These are phyloP conservation scores for Dianthus caryophyllus DNA, from an alignment of 148 eudicot genomes.

Conservation along the genomic window DNA sequence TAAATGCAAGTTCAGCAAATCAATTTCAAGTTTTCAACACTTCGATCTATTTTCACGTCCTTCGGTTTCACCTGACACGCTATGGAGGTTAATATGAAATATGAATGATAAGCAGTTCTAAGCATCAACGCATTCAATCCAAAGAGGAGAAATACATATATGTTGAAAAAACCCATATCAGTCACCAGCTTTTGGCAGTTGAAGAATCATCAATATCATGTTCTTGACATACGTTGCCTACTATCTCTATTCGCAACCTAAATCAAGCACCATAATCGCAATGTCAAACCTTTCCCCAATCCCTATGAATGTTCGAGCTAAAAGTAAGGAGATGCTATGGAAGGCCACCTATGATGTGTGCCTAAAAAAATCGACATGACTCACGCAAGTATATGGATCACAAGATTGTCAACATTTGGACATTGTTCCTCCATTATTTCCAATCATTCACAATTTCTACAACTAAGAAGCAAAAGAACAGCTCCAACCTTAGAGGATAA, in stretches of 20 bases:
- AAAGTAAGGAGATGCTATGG: background rate
- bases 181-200: background rate
- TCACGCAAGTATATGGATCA: background rate
- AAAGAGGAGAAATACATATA: background rate
- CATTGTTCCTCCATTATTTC: background rate
- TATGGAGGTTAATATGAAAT: constrained; percentile 1
- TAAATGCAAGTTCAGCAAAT: background rate
- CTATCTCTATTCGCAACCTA: background rate
- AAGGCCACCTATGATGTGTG: constrained; percentile 3
- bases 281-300: background rate
- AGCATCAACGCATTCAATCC: background rate
- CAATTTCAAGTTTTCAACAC: background rate
- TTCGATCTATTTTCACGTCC: background rate
- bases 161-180: background rate
- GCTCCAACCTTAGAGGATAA: background rate
- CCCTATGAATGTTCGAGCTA: background rate
- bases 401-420: background rate
- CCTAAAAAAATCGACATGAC: no score
- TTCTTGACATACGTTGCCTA: background rate
- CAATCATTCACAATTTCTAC: constrained; percentile 1
- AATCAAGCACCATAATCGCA: background rate
- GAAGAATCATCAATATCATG: background rate
- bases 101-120: background rate
- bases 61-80: background rate
- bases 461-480: background rate